Conservation (phyloP, 805 yeast species). For the Pichia paraexigua region DNA sequence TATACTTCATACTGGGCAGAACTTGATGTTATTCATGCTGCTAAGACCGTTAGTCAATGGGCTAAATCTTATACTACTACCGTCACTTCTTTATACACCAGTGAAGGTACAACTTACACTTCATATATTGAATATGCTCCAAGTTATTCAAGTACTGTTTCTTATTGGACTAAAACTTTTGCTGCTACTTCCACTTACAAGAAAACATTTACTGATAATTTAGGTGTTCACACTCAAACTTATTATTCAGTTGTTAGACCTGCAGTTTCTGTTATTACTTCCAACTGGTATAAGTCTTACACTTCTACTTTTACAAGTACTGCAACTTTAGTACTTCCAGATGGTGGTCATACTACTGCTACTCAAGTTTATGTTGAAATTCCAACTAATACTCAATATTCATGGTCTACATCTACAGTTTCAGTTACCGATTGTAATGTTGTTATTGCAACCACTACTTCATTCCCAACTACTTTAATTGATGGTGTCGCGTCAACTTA, state of each 20-base stretch:
- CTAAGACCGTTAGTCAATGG: not conserved
- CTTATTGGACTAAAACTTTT: slow-evolving; percentile 6
- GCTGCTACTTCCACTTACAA: not conserved
- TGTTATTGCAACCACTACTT: not conserved
- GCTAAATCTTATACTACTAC: not conserved
- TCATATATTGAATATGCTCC: slow-evolving; percentile 5
- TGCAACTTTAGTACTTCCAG: not conserved
- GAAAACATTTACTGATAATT: not conserved
- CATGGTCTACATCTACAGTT: not conserved
- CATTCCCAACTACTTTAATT: not conserved
- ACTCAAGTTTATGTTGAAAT: slow-evolving; percentile 4
- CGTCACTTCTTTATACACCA: not conserved
- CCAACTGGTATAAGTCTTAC: not conserved
- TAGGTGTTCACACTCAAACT: slow-evolving; percentile 4
- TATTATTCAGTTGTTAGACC: slow-evolving; percentile 2
- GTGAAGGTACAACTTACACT: not conserved
- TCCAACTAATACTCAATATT: not conserved
- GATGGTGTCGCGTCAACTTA: not conserved
- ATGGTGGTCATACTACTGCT: slow-evolving; percentile 2
- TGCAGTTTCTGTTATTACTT: not conserved
- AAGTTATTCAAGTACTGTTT: slow-evolving; percentile 1
- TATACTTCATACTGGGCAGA: not conserved
- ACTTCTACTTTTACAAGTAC: slow-evolving; percentile 1
- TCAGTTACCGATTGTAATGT: slow-evolving; percentile 1
- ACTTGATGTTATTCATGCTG: not conserved